These are phyloP conservation scores for Solanum bulbocastanum DNA, from an alignment of 257 asterid genomes.

Conservation along the genomic window DNA sequence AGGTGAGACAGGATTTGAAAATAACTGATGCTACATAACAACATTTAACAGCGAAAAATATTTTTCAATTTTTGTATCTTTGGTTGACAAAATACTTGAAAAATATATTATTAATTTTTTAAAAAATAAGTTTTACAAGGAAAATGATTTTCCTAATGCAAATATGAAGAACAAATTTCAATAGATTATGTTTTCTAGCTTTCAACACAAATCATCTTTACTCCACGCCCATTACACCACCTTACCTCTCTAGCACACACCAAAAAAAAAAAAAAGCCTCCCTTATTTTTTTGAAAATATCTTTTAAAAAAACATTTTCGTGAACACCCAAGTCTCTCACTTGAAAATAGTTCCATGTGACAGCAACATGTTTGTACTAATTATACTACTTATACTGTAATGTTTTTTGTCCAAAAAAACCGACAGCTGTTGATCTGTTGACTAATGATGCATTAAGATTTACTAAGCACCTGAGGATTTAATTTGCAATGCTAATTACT, in stretches of 20 bases:
- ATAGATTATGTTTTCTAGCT: no score
- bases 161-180: not conserved
- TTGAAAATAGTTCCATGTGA: not conserved
- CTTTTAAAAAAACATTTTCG: no score
- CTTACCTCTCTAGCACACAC: not conserved
- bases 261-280: not conserved
- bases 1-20: not conserved
- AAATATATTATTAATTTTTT: accelerated
- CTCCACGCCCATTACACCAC: not conserved
- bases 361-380: not conserved
- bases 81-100: no score
- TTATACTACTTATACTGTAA: not conserved
- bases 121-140: not conserved
- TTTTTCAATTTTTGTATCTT: not conserved
- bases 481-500: not conserved
- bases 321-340: not conserved
- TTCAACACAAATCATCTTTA: no score
- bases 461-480: not conserved
- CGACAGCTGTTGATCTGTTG: not conserved
- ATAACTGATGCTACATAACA: not conserved
- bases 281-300: not conserved
- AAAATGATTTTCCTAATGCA: no score
- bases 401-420: not conserved
- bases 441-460: not conserved
- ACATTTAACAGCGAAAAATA: not conserved